These are phyloP conservation scores for Macrolepiota dolichaula DNA, from an alignment of 768 basidiomycete genomes.

Conservation along the genomic window DNA sequence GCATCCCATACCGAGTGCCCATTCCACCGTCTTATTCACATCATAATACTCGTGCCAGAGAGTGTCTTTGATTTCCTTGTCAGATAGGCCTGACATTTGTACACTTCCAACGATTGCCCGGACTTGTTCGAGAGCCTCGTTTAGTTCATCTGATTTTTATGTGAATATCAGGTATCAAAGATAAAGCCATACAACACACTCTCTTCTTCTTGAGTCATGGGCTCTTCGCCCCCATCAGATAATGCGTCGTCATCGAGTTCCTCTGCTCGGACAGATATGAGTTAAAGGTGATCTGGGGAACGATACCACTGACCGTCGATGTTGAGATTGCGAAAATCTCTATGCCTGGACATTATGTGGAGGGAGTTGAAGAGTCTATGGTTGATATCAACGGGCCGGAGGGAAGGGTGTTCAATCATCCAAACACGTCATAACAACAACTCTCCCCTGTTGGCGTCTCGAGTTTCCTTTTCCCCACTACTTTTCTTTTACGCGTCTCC, in stretches of 20 bases:
- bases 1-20: constrained; percentile 61
- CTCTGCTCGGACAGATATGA: constrained; percentile 41
- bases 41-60: constrained; percentile 92
- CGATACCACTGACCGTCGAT: constrained; percentile 50
- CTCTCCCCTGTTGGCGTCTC: neutral
- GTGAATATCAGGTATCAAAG: constrained; percentile 15
- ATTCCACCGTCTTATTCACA: constrained; percentile 69
- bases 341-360: constrained; percentile 82
- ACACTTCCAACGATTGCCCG: constrained; percentile 64
- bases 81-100: constrained; percentile 63
- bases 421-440: constrained; percentile 17
- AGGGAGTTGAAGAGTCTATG: neutral
- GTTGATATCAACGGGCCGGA: constrained; percentile 2
- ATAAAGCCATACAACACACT: constrained; percentile 38
- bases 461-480: neutral
- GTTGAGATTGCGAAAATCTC: constrained; percentile 83
- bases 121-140: constrained; percentile 66
- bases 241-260: constrained; percentile 83
- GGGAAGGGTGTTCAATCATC: neutral
- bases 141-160: constrained; percentile 55
- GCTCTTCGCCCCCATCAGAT: constrained; percentile 75
- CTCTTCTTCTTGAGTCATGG: constrained; percentile 80
- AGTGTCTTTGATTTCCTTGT: constrained; percentile 70
- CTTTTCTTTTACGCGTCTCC: neutral
- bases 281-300: constrained; percentile 3